Evolutionary conservation across 2,329 filamentous ascomycete genomes (phyloP), one percentile per base, ranked within the genome.

Genomic region (Aphanocladium album): DNA sequence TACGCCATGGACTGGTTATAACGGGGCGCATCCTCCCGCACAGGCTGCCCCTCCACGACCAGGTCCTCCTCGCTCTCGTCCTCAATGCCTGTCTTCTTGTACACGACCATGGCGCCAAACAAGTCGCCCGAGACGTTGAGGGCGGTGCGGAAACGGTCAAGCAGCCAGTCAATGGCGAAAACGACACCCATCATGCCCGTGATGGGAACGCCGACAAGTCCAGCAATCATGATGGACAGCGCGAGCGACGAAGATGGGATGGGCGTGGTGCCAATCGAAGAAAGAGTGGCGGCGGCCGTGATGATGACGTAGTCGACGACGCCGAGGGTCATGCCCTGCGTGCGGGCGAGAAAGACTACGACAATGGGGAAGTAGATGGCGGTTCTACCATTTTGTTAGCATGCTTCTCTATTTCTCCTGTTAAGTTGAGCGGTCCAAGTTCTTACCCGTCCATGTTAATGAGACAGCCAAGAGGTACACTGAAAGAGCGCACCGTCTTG

Each of bases 301-400:
- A 83, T 72, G 33, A 83, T 74, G 66, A 79, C 74, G 67, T 83
- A 83, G 64, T 83, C 72, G 7, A 71, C 72, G 0, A 74, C 71
- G 25, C 69, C 70, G 16, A 83, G 73, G 0, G 66, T 69, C 21
- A 76, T 75, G 60, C 77, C 79, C 64, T 83, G 80, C 0, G 80
- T 83, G 16, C 74, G 71, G 43, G 80, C 80, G 30, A 83, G 68
- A 70, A 83, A 83, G 21, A 80, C 77, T 17, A 83, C 78, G 53
- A 79, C 78, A 11, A 80, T 75, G 3, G 81, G 81, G 64, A 83
- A 82, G 68, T 83, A 83, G 59, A 83, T 83, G 39, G 80, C 80
- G 2, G 80, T 83, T n/a, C 75, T 71, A 39, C 45, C 19, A 33
- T 63, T 66, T 21, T 60, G 54, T 21, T 49, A 39, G 60, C 66